Conservation (phyloP, 495 filamentous ascomycete species). For the Penicillium crystallinum region DNA sequence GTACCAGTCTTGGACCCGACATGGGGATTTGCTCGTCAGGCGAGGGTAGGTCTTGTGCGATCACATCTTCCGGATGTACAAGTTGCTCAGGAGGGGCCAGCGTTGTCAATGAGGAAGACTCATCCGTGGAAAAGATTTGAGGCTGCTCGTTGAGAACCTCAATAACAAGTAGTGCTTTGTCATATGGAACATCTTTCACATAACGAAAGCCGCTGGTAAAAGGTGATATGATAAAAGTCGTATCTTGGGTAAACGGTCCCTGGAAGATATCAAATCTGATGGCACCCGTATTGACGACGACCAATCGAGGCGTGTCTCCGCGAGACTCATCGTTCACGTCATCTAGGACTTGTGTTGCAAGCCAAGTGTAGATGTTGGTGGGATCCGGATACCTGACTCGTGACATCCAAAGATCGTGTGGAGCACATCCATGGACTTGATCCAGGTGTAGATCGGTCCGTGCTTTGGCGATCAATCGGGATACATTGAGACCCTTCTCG, state of each 20-base stretch:
- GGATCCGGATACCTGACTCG: conserved; percentile 64
- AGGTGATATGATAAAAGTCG: conserved; percentile 78
- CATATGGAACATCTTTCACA: conserved; percentile 73
- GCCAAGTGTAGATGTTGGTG: conserved; percentile 73
- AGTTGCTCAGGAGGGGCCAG: conserved; percentile 40
- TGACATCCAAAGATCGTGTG: conserved; percentile 73
- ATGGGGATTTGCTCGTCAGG: conserved; percentile 24
- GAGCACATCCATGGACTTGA: conserved; percentile 73
- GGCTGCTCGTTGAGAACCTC: conserved; percentile 68
- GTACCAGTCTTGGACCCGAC: conserved; percentile 36
- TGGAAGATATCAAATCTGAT: conserved; percentile 95
- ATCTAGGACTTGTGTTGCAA: conserved; percentile 69
- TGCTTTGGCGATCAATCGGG: conserved; percentile 61
- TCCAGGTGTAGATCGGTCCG: conserved; percentile 70
- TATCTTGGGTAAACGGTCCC: conserved; percentile 82
- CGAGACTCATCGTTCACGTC: conserved; percentile 49
- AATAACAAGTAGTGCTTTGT: conserved; percentile 63
- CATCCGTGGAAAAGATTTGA: conserved; percentile 40
- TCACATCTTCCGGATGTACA: conserved; percentile 11
- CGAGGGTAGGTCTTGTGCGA: background rate
- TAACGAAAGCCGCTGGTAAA: conserved; percentile 79
- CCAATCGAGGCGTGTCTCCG: conserved; percentile 53
- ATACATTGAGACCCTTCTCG: conserved; percentile 67
- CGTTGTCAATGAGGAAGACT: conserved; percentile 11
- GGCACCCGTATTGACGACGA: conserved; percentile 80